Evolutionary conservation across 768 basidiomycete genomes (phyloP), one percentile per base, ranked within the genome.

Genomic region (Obba rivulosa): DNA sequence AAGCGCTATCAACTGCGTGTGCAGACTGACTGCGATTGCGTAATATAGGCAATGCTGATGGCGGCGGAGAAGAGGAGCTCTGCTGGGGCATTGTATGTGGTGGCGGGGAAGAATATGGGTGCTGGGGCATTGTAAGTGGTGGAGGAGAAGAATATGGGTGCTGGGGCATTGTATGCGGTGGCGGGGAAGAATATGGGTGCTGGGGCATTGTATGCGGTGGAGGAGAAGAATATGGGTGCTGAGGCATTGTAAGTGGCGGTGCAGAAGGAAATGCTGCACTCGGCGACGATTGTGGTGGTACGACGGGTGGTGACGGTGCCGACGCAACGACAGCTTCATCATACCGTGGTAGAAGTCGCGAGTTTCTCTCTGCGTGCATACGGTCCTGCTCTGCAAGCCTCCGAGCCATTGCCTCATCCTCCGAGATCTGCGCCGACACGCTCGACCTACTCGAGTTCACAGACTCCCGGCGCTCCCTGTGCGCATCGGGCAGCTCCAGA

Each of bases 341-440:
- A 23, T 48, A 48, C 11, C 17, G 40, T 16, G 46, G 46, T n/a
- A 37, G 46, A 31, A 13, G 28, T n/a, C 34, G 20, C 11, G 8
- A 13, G 24, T 42, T 28, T 18, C 25, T 14, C 41, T n/a, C 20
- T 5, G 20, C 18, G n/a, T 14, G 5, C 7, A 39, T 7, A n/a
- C 28, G 28, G 45, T 74, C 73, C 43, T 72, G 69, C 14, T 68
- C 67, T 3, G 62, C 62, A 8, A 70, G 48, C 41, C 52, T 59
- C 13, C 72, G 69, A 34, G 76, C 73, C 39, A 73, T 63, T 0
- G 68, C 73, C 50, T 76, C 76, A 50, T 78, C 76, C 36, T 71
- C 69, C 37, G 47, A 35, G 3, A 62, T 60, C 31, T 65, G 62
- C 41, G 49, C 41, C 0, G 38, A 52, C 4, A 23, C 43, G 13